phyloP scores from a whole-genome alignment of 768 basidiomycete species.

The Gymnopilus dilepis region DNA sequence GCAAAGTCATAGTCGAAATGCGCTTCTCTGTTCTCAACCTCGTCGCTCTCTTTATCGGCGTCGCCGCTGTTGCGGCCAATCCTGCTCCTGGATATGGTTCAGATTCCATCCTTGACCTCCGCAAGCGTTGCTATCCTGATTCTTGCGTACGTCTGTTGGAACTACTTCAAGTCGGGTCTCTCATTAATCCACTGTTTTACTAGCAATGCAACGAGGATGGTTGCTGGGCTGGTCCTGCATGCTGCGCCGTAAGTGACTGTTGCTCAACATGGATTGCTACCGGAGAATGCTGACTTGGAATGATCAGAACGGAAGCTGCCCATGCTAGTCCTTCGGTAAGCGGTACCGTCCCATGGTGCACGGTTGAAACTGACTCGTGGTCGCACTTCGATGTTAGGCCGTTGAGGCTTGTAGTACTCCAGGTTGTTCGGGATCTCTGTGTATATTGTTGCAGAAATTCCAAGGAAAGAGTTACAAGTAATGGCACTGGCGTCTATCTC shows the following conservation, averaged over 20 bases:
- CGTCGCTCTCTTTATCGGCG: neutral
- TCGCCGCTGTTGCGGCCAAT: neutral
- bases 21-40: neutral
- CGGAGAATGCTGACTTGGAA: neutral
- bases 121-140: conserved; percentile 1
- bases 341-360: no score
- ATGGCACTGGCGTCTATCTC: no score
- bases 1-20: neutral
- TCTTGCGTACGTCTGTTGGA: neutral
- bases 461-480: no score
- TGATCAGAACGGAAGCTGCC: conserved; percentile 2
- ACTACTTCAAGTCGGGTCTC: neutral
- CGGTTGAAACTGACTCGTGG: no score
- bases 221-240: conserved; percentile 4
- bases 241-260: neutral
- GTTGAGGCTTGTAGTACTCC: no score
- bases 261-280: neutral
- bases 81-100: conserved; percentile 1
- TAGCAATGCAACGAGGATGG: conserved; percentile 4
- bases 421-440: no score
- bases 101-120: neutral
- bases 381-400: no score
- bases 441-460: no score
- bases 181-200: neutral
- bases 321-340: neutral